Base-by-base conservation (phyloP, 345 rosid genomes). In the Gossypium anomalum region DNA sequence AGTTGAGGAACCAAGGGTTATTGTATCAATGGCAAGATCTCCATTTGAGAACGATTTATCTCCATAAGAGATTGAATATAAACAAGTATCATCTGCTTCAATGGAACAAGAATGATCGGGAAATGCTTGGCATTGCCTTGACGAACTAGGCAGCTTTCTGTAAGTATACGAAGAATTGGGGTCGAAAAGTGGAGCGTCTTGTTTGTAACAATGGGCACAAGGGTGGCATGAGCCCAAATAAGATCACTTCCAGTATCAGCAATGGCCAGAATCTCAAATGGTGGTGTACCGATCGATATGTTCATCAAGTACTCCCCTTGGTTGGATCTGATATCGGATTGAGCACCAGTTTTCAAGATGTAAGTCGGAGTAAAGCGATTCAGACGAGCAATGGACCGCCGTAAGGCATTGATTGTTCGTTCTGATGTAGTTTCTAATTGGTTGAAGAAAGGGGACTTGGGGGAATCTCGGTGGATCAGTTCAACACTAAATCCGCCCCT, bases 41-140 rank as follows among this genome's bases (percentile, higher is more conserved):
- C 93, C 93, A 25, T 25, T 71, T 2, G 86, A 75, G 72, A 44
- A 83, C 0, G 88, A 87, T 0, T 72, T 43, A 23, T 87, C 89
- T 0, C 87, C 89, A 44, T 87, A 87, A 0, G 75, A 1, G 52
- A 59, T 62, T 0, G 70, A 57, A 57, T 86, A 89, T 67, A 48
- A n/a, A 47, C 91, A 89, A 1, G 76, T 19, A n/a, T 58, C 8
- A 0, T 11, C 20, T 0, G 43, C 5, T 15, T 17, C 0, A n/a
- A 72, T 44, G 4, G 77, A 44, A 51, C 73, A 70, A 22, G 75
- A 60, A 4, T 75, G 76, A 3, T 3, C 41, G 2, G 6, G 9
- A 25, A 23, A 27, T 10, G 0, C 12, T 3, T 11, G 16, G 66
- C 88, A 90, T 48, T 23, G 57, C 0, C 38, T 51, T 43, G 90